Evolutionary conservation across 179 eudicot genomes (phyloP).

Genomic region (Carnegiea gigantea): DNA sequence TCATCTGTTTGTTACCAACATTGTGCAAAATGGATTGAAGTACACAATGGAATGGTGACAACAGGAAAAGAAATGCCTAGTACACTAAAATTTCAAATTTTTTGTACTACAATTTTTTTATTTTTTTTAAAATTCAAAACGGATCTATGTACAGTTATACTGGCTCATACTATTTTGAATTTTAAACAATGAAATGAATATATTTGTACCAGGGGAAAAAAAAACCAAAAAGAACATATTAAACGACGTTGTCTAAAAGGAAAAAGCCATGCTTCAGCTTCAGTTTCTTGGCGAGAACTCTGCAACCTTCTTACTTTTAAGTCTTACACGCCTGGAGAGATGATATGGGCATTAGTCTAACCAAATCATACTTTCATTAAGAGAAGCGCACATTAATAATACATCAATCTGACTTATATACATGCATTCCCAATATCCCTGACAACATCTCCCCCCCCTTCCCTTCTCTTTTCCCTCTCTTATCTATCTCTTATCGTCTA

Average conservation of each 20-base stretch:
- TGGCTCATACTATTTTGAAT: too few relatives aligned
- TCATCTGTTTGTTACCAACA: too few relatives aligned
- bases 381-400: slow-evolving; percentile 24
- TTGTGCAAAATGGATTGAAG: too few relatives aligned
- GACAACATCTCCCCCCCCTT: background rate
- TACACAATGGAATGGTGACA: too few relatives aligned
- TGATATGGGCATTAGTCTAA: slow-evolving; percentile 12
- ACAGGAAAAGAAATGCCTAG: too few relatives aligned
- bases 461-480: background rate
- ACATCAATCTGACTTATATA: background rate
- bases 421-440: too few relatives aligned
- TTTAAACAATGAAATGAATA: background rate
- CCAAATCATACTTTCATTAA: slow-evolving; percentile 20
- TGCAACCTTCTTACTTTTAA: slow-evolving; percentile 11
- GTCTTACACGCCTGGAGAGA: slow-evolving; percentile 15
- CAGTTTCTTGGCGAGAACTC: slow-evolving; percentile 8
- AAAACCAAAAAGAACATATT: background rate
- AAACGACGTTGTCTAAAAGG: background rate
- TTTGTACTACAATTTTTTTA: too few relatives aligned
- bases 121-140: too few relatives aligned
- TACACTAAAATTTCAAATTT: too few relatives aligned
- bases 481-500: background rate
- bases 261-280: slow-evolving; percentile 16
- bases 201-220: too few relatives aligned
- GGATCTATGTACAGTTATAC: too few relatives aligned